Conservation (phyloP, 2,329 filamentous ascomycete species). For the Dothideomycetes sp. region DNA sequence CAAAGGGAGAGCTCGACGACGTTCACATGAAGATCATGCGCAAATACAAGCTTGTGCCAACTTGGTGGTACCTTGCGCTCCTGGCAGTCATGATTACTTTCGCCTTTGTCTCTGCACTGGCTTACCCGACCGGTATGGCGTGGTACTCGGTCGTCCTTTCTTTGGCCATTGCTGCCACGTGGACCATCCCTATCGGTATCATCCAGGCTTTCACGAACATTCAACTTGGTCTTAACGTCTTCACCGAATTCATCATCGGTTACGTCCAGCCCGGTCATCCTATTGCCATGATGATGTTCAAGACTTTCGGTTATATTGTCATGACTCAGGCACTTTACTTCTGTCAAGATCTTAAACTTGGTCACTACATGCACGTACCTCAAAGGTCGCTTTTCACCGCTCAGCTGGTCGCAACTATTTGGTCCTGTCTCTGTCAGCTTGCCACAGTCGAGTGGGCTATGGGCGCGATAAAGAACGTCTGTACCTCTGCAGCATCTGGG, state of each 20-base stretch:
- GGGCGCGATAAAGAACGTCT: constrained; percentile 63
- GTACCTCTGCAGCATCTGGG: too few species aligned
- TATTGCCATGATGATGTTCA: constrained; percentile 88
- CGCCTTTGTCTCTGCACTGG: constrained; percentile 12
- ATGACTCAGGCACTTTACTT: constrained; percentile 71
- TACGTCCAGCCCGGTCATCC: constrained; percentile 74
- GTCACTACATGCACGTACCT: constrained; percentile 81
- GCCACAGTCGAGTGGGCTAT: constrained; percentile 89
- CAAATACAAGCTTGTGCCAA: constrained; percentile 70
- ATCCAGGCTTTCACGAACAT: constrained; percentile 82
- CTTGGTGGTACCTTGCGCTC: constrained; percentile 57
- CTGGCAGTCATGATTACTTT: constrained; percentile 18
- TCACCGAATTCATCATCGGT: constrained; percentile 56
- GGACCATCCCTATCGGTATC: constrained; percentile 85
- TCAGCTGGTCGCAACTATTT: constrained; percentile 64
- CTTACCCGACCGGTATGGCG: constrained; percentile 69
- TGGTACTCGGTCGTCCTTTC: constrained; percentile 79
- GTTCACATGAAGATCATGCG: constrained; percentile 78
- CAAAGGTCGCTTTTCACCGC: constrained; percentile 70
- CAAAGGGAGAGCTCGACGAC: constrained; percentile 48
- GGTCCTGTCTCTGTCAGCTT: constrained; percentile 74
- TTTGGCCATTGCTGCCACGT: constrained; percentile 63
- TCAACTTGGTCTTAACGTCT: constrained; percentile 20
- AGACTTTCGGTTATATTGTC: constrained; percentile 66
- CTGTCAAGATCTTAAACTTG: constrained; percentile 75